Base-by-base conservation (phyloP, 176 grass and related monocot genomes). In the Aechmea fasciata region DNA sequence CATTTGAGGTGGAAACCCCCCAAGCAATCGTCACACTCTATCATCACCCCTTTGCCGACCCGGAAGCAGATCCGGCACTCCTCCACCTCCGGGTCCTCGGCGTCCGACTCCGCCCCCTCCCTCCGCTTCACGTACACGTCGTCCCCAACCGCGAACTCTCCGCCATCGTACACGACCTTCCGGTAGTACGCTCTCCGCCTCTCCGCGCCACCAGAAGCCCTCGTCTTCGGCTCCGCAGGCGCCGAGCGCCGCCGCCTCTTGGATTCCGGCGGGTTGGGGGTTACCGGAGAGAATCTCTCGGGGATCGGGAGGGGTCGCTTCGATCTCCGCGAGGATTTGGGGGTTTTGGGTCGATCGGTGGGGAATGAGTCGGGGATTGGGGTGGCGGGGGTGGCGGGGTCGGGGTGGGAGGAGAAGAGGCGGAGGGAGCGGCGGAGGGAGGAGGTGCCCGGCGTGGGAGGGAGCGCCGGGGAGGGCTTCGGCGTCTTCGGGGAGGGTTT, bases 1-100 rank as follows among this genome's bases (percentile, higher is more conserved):
- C 93, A 97, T 17, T 70, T 69, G 29, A 97, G 87, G 72, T 97
- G 93, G 50, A 90, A 97, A 10, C 93, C 93, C 0, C 93, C 93
- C 2, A 97, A 87, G 76, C 93, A 97, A 9, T 81, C 84, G 15
- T 97, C 93, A 57, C 93, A 97, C 65, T 97, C 93, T 57, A 97
- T 84, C 89, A 97, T 90, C 48, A 92, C 77, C 20, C 52, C 67
- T 50, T 79, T 52, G 11, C 82, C 72, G 52, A 79, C 11, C 50
- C 79, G 79, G 71, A 92, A 97, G 77, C 89, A 97, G 33, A 90
- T 77, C 51, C 81, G 83, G 71, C 93, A 97, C 49, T 72, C 84
- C 74, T 97, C 93, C 49, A 55, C 70, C 53, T 87, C 86, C 0
- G 80, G 82, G 1, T 97, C 89, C 26, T 92, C 93, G 3, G 72